Evolutionary conservation across 768 basidiomycete species (phyloP), one percentile per base, ranked within the genome.

Genomic region (Mycena chlorophos): DNA sequence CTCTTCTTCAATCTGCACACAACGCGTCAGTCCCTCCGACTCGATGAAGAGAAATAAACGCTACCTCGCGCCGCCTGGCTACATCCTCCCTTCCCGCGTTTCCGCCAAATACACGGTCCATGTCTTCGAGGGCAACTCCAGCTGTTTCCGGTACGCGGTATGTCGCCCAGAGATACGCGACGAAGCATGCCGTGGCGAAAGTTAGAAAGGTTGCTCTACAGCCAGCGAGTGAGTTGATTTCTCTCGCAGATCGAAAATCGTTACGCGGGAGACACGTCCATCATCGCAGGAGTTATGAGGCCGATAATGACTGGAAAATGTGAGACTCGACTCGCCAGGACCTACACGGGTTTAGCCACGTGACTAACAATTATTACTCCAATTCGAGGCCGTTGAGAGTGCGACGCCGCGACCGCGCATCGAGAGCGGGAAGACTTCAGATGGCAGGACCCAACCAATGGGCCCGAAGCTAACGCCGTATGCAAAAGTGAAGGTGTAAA

Each of bases 371-470:
- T 93, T 93, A 64, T 92, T 92, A 23, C 82, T 63, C 91, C 91
- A 93, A 61, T 89, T 90, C n/a, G 87, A 89, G 2, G 89, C 87
- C 2, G 91, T 93, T 19, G 89, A 85, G 20, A 95, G 64, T 22
- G 91, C 83, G 4, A 94, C 91, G 46, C 93, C 93, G 65, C 86
- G 86, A 61, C 88, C 87, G 58, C 91, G 78, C 72, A 89, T 78
- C 2, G 88, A 87, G 0, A 89, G 73, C 1, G 92, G 84, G 65
- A 93, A 92, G 2, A 94, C 84, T 69, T 94, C 91, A 58, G 83
- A 85, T 0, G 91, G 88, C 6, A 94, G 79, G 1, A 92, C 84
- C 91, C 91, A 94, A 3, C 85, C 86, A 57, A 93, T 79, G 0
- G 91, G 89, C 1, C 91, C 91, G 58, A 88, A 83, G 28, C 86